Conservation (phyloP, 108 stramenopile genomes). For the Nitzschia putrida region DNA sequence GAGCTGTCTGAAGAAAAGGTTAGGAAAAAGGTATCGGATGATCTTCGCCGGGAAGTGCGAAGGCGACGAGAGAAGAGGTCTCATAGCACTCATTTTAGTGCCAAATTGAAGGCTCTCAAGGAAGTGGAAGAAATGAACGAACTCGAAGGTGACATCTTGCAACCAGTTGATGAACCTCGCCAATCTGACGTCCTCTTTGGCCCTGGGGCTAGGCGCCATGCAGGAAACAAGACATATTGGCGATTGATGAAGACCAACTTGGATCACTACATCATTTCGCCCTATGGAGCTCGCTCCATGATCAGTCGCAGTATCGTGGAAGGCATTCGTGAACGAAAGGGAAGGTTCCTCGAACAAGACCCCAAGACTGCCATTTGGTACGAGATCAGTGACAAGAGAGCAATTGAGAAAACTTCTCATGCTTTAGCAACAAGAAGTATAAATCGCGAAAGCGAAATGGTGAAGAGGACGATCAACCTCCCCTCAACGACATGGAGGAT, state of each 20-base stretch:
- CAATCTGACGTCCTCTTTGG: constrained; percentile 40
- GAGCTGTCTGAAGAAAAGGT: constrained; percentile 43
- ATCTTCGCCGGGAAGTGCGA: constrained; percentile 43
- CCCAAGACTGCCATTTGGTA: constrained; percentile 51
- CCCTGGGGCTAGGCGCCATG: constrained; percentile 40
- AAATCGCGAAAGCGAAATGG: constrained; percentile 38
- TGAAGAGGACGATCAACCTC: constrained; percentile 19
- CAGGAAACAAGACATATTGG: constrained; percentile 46
- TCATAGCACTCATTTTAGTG: constrained; percentile 35
- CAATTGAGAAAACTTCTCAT: constrained; percentile 74
- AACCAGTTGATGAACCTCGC: constrained; percentile 35
- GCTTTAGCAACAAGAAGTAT: constrained; percentile 55
- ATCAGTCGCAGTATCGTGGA: constrained; percentile 58
- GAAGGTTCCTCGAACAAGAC: constrained; percentile 63
- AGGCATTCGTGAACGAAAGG: constrained; percentile 44
- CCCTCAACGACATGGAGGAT: constrained; percentile 11
- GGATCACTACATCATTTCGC: constrained; percentile 44
- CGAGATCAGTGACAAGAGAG: constrained; percentile 59
- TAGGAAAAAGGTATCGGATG: constrained; percentile 43
- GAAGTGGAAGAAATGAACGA: constrained; percentile 26
- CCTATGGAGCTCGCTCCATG: constrained; percentile 43
- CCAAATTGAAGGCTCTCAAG: constrained; percentile 39
- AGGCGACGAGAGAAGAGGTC: constrained; percentile 42
- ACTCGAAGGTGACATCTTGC: constrained; percentile 11
- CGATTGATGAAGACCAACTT: constrained; percentile 40